Base-by-base conservation (phyloP, 306 rosid species). In the Quercus gilva region DNA sequence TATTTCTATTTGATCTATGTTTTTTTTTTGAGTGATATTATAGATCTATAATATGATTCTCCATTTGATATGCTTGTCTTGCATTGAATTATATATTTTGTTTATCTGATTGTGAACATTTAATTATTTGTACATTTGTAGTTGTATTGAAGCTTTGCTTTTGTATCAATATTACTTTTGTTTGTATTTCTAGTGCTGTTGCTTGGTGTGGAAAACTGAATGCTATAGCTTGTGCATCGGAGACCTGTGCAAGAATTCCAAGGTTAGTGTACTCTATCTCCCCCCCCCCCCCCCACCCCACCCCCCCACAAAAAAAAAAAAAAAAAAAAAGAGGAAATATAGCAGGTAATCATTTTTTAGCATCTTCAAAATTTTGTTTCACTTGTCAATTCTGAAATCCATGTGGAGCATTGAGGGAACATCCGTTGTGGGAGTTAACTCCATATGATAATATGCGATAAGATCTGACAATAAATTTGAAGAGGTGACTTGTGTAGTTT, bases 211-310 rank as follows among this genome's bases (percentile, higher is more conserved):
- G 96, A 57, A 92, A 91, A 90, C 80, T 95, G 85, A 95, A 95
- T 90, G 97, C 99, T 65, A 92, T 95, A 64, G 98, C 97, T 60
- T 95, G 99, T 85, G 98, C 99, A 68, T 85, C 99, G 10, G 99
- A 92, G 87, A 91, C 99, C 2, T 92, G 97, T 84, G 97, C 94
- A 6, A 92, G 97, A 84, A 92, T 92, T 77, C 99, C 99, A 73
- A 91, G 99, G 99, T 95, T 71, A 9, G 89, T 76, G 69, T 74
- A 71, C 73, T 77, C 69, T 73, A 41, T 78, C 79, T 23, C 43
- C 28, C 57, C 60, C 7, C 6, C 6, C 37, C 37, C 1, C 7
- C 2, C 2, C 7, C 35, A 0, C 7, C 0, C 37, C 7, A 6
- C 9, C 8, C 41, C 41, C 41, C 2, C 8, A 57, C 4, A 5